Evolutionary conservation across 1,139 yeast genomes (phyloP).

Genomic region (Candida frijolesensis): DNA sequence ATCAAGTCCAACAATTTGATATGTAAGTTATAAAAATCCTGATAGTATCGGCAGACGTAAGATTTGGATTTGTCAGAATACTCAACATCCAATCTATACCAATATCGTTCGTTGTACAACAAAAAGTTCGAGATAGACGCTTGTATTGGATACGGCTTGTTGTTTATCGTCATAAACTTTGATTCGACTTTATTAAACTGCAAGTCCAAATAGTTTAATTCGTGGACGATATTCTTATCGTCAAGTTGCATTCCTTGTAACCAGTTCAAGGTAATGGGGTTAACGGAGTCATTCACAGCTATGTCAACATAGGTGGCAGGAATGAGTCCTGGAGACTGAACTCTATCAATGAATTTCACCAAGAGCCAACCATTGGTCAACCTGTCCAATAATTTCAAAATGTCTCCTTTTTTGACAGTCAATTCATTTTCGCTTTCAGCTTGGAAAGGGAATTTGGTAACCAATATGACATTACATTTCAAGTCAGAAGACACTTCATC

Average conservation of each 20-base stretch:
- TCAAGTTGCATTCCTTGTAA: slow-evolving; percentile 17
- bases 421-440: slow-evolving; percentile 40
- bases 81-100: slow-evolving; percentile 46
- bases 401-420: slow-evolving; percentile 40
- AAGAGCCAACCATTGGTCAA: slow-evolving; percentile 47
- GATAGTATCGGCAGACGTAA: slow-evolving; percentile 41
- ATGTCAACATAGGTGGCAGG: slow-evolving; percentile 50
- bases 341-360: slow-evolving; percentile 44
- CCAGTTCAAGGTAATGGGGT: slow-evolving; percentile 44
- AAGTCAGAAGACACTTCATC: slow-evolving; percentile 14
- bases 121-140: slow-evolving; percentile 39
- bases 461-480: slow-evolving; percentile 37
- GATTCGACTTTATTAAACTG: slow-evolving; percentile 16
- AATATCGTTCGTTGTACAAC: slow-evolving; percentile 36
- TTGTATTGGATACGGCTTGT: slow-evolving; percentile 32
- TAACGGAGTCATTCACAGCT: slow-evolving; percentile 41
- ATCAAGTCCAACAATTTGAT: slow-evolving; percentile 21
- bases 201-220: slow-evolving; percentile 18
- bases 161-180: slow-evolving; percentile 33
- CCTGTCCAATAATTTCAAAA: slow-evolving; percentile 40
- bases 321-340: slow-evolving; percentile 39
- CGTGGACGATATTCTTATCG: slow-evolving; percentile 10
- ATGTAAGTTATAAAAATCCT: slow-evolving; percentile 47
- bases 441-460: slow-evolving; percentile 36
- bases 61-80: slow-evolving; percentile 33